A percentile compares a stretch with the other conserved stretches of the same genome.
Conservation (phyloP, 1,284 basidiomycete genomes). For the Pyrrhoderma lamaoense region DNA sequence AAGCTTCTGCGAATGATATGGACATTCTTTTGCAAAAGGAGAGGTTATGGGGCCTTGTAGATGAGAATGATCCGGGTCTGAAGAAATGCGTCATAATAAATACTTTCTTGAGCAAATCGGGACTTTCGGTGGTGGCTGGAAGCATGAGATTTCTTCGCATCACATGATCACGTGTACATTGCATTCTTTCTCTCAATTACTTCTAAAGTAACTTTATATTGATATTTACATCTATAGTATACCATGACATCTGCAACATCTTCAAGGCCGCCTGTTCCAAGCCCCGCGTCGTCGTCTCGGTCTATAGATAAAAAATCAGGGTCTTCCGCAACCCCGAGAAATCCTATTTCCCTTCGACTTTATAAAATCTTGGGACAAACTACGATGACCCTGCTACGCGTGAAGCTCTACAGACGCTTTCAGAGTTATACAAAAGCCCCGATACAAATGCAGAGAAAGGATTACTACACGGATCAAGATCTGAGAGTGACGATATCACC, state of each 20-base stretch:
- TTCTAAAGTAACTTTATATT: too few relatives aligned
- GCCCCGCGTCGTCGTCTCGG: background rate
- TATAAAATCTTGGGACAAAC: slow-evolving; percentile 84
- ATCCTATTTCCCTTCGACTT: slow-evolving; percentile 75
- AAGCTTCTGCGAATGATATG: slow-evolving; percentile 15
- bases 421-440: slow-evolving; percentile 54
- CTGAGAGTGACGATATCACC: slow-evolving; percentile 25
- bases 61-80: slow-evolving; percentile 6
- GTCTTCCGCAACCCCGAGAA: slow-evolving; percentile 26
- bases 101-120: background rate
- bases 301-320: slow-evolving; percentile 7
- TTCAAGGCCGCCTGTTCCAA: background rate
- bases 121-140: background rate
- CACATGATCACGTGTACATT: background rate
- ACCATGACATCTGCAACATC: background rate
- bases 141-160: background rate
- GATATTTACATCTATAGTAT: too few relatives aligned
- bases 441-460: slow-evolving; percentile 6
- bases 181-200: too few relatives aligned
- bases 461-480: slow-evolving; percentile 2
- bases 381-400: slow-evolving; percentile 76
- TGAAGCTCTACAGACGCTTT: slow-evolving; percentile 79
- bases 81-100: background rate
- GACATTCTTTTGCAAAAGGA: slow-evolving; percentile 8
- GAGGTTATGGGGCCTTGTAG: slow-evolving; percentile 7